These are phyloP conservation scores for Colletotrichum theobromicola DNA, from an alignment of 2,329 filamentous ascomycete genomes.

Conservation along the genomic window DNA sequence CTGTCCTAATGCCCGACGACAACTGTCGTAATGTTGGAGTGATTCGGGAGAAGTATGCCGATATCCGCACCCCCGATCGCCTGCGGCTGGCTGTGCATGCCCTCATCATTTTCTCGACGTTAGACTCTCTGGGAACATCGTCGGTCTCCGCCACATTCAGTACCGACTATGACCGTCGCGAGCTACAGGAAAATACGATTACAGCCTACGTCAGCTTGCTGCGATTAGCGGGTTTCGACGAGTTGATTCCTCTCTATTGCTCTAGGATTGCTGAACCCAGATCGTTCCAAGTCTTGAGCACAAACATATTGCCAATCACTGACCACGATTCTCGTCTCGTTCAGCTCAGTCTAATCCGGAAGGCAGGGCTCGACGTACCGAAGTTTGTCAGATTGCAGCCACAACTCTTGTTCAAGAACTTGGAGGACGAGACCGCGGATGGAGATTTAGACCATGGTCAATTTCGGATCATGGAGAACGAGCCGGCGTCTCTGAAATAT, in stretches of 20 bases:
- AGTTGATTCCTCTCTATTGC: slow-evolving; percentile 87
- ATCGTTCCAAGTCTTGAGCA: slow-evolving; percentile 74
- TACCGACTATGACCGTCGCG: slow-evolving; percentile 36
- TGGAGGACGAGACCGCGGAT: slow-evolving; percentile 37
- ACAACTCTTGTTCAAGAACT: slow-evolving; percentile 53
- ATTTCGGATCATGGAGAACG: slow-evolving; percentile 57
- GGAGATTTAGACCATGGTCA: slow-evolving; percentile 41
- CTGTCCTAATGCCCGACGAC: slow-evolving; percentile 25
- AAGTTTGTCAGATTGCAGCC: slow-evolving; percentile 77
- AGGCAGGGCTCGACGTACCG: slow-evolving; percentile 74
- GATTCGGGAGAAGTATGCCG: slow-evolving; percentile 54
- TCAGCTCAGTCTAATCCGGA: slow-evolving; percentile 76
- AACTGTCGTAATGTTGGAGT: slow-evolving; percentile 33
- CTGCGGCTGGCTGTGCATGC: slow-evolving; percentile 73
- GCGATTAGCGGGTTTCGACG: slow-evolving; percentile 72
- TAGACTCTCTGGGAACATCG: slow-evolving; percentile 60
- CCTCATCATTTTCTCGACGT: slow-evolving; percentile 68
- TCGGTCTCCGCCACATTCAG: slow-evolving; percentile 39
- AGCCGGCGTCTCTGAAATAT: slow-evolving; percentile 56
- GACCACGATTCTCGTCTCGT: slow-evolving; percentile 68
- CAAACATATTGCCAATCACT: slow-evolving; percentile 76
- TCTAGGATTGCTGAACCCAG: slow-evolving; percentile 73
- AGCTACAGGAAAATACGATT: slow-evolving; percentile 75
- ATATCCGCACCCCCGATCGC: slow-evolving; percentile 64
- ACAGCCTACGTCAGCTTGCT: slow-evolving; percentile 84